These are phyloP conservation scores for Cryptococcus sp. DNA, from an alignment of 1,284 basidiomycete species.

Conservation along the genomic window DNA sequence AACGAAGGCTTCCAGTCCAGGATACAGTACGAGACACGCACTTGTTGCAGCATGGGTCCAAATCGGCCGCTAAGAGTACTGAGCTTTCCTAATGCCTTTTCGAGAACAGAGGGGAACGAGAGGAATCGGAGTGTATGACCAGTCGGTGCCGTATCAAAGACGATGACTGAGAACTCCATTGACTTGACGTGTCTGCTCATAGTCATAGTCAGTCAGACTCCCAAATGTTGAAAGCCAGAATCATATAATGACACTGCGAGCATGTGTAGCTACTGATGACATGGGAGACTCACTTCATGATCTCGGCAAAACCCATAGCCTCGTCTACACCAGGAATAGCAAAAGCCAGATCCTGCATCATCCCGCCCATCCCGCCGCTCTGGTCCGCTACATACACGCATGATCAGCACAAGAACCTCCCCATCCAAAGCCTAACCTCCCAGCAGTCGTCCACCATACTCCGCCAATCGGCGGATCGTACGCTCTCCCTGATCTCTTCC, in stretches of 20 bases:
- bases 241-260: not conserved
- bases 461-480: not conserved
- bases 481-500: not conserved
- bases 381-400: conserved; percentile 30
- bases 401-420: not conserved
- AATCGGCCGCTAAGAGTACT: conserved; percentile 88
- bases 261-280: not conserved
- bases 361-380: conserved; percentile 89
- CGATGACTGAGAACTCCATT: conserved; percentile 99
- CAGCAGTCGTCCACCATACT: not conserved
- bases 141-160: conserved; percentile 98
- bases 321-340: conserved; percentile 99
- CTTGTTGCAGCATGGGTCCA: conserved; percentile 94
- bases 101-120: conserved; percentile 95
- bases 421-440: not conserved
- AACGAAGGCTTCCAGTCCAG: too few relatives aligned
- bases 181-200: conserved; percentile 90
- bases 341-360: conserved; percentile 99
- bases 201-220: not conserved
- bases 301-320: conserved; percentile 99
- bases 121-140: conserved; percentile 98
- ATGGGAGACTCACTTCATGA: conserved; percentile 82
- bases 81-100: conserved; percentile 95
- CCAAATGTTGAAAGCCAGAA: not conserved
- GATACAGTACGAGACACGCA: conserved; percentile 38